Evolutionary conservation across 208 protist species (phyloP).

Genomic region (Leishmania guyanensis): DNA sequence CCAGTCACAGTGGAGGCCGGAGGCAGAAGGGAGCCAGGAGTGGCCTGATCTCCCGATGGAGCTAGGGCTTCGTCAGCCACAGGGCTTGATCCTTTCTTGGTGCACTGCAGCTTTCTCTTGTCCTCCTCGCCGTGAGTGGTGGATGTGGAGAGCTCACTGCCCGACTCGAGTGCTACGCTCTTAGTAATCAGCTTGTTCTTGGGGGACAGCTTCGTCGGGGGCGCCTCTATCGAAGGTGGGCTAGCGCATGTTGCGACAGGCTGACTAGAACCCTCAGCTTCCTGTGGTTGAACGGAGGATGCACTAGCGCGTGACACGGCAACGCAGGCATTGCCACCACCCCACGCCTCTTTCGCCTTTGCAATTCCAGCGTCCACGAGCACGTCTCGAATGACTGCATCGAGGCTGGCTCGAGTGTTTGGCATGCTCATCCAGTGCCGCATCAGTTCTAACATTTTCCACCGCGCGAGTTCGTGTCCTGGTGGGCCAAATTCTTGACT

Average conservation of each 20-base stretch:
- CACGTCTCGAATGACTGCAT: conserved; percentile 46
- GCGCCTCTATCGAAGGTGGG: conserved; percentile 14
- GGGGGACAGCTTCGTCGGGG: conserved; percentile 16
- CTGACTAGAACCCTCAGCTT: neutral
- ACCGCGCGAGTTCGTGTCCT: conserved; percentile 38
- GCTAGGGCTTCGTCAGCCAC: neutral
- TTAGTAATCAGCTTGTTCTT: conserved; percentile 24
- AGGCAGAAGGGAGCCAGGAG: neutral
- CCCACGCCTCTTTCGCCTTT: conserved; percentile 36
- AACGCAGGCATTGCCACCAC: conserved; percentile 1
- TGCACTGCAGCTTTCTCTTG: neutral
- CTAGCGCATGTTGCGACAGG: neutral
- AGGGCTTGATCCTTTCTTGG: neutral
- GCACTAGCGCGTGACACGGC: neutral
- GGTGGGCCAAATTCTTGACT: conserved; percentile 29
- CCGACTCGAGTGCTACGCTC: neutral
- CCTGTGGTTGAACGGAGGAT: neutral
- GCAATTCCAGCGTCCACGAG: conserved; percentile 33
- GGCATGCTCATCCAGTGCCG: conserved; percentile 69
- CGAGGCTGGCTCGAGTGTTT: conserved; percentile 38
- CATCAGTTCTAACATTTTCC: conserved; percentile 68
- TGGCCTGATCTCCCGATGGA: neutral
- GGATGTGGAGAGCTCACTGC: neutral
- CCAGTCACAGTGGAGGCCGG: neutral
- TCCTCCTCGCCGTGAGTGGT: neutral